phyloP scores from a whole-genome alignment of 805 yeast species.

The Yarrowia keelungensis region DNA sequence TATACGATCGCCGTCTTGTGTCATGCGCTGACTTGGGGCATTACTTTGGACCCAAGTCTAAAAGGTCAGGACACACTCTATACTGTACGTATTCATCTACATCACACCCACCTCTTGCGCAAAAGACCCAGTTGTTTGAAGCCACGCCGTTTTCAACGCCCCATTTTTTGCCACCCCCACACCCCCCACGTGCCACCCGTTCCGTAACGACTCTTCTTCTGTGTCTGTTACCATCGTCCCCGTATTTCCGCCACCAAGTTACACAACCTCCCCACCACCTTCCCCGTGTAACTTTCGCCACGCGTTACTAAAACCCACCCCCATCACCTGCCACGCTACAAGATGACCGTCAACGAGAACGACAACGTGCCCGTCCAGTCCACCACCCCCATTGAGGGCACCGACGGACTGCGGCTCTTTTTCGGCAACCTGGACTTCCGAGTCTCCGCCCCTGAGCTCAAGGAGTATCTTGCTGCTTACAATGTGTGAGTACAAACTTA shows the following conservation, averaged over 20 bases:
- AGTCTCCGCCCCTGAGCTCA: slow-evolving; percentile 38
- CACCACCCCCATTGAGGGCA: slow-evolving; percentile 26
- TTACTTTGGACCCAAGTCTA: slow-evolving; percentile 18
- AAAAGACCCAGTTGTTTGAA: too few species aligned
- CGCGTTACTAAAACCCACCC: slow-evolving; percentile 7
- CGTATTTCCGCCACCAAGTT: slow-evolving; percentile 19
- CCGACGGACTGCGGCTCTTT: slow-evolving; percentile 35
- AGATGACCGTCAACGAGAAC: slow-evolving; percentile 35
- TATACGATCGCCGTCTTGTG: neutral
- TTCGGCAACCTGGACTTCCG: slow-evolving; percentile 36
- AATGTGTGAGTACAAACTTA: slow-evolving; percentile 36
- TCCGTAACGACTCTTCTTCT: neutral
- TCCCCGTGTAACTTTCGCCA: slow-evolving; percentile 37
- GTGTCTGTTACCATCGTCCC: slow-evolving; percentile 8
- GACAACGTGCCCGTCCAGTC: slow-evolving; percentile 33
- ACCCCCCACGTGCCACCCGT: neutral
- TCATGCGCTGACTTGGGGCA: slow-evolving; percentile 30
- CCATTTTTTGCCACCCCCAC: neutral
- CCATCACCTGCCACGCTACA: slow-evolving; percentile 11
- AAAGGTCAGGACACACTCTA: neutral
- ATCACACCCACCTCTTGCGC: slow-evolving; percentile 1
- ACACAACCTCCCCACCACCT: slow-evolving; percentile 26
- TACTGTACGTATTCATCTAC: slow-evolving; percentile 25
- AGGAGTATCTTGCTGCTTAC: slow-evolving; percentile 37
- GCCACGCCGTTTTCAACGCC: slow-evolving; percentile 6